Evolutionary conservation across 768 basidiomycete species (phyloP).

Genomic region (Russula vinacea): DNA sequence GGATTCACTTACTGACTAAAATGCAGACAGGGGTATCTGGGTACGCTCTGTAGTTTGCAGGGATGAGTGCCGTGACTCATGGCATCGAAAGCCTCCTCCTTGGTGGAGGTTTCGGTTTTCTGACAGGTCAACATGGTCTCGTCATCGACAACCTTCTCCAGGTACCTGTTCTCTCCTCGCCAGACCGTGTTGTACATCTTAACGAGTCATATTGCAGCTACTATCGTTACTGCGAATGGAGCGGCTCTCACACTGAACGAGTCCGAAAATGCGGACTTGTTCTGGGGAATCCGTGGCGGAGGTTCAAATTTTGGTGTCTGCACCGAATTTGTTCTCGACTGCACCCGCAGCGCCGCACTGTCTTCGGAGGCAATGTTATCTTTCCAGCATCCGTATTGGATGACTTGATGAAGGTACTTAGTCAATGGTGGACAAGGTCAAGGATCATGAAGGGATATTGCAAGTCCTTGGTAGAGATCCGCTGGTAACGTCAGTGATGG

Average conservation of each 20-base stretch:
- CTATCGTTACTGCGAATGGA: constrained; percentile 47
- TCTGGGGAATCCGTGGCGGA: constrained; percentile 52
- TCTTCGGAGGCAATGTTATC: constrained; percentile 45
- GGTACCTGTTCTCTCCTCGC: constrained; percentile 24
- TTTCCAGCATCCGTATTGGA: constrained; percentile 36
- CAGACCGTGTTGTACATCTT: constrained; percentile 27
- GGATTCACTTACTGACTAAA: background rate
- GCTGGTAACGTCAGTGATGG: constrained; percentile 39
- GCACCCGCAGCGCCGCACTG: constrained; percentile 48
- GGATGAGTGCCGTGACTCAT: background rate
- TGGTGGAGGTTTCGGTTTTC: constrained; percentile 57
- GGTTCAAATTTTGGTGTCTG: constrained; percentile 58
- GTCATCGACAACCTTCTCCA: constrained; percentile 47
- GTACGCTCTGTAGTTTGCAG: constrained; percentile 34
- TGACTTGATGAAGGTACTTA: constrained; percentile 31
- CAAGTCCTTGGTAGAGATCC: constrained; percentile 40
- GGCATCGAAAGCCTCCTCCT: constrained; percentile 42
- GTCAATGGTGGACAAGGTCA: constrained; percentile 41
- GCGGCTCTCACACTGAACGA: constrained; percentile 36
- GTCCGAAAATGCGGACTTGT: constrained; percentile 43
- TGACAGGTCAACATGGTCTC: constrained; percentile 43
- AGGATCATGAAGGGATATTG: constrained; percentile 43
- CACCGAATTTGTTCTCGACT: constrained; percentile 47
- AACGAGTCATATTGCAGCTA: constrained; percentile 36
- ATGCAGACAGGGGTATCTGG: constrained; percentile 50